phyloP scores from a whole-genome alignment of 2,329 filamentous ascomycete genomes.

The Clarireedia homoeocarpa region DNA sequence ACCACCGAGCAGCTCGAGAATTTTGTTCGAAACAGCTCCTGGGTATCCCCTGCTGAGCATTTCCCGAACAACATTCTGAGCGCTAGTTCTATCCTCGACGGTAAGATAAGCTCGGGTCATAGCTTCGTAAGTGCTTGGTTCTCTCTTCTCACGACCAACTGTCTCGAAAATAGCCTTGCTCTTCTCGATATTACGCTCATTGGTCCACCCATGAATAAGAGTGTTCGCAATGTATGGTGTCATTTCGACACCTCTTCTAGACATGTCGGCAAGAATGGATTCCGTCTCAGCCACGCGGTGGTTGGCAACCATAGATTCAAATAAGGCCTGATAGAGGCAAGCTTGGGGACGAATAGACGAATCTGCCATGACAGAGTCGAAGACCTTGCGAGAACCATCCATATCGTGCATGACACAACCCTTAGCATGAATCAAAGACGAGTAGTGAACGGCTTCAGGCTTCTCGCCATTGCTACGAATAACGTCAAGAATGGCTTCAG shows the following conservation, averaged over 20 bases:
- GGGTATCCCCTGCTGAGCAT: conserved; percentile 90
- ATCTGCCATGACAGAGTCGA: conserved; percentile 70
- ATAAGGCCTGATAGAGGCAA: conserved; percentile 91
- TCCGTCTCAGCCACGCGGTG: conserved; percentile 73
- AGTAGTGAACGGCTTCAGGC: conserved; percentile 91
- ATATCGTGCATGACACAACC: conserved; percentile 93
- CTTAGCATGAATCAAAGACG: conserved; percentile 89
- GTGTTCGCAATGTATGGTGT: conserved; percentile 98
- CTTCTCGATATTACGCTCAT: conserved; percentile 71
- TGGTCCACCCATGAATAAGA: conserved; percentile 92
- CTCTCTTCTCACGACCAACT: conserved; percentile 71
- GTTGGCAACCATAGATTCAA: conserved; percentile 95
- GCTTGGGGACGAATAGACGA: conserved; percentile 63
- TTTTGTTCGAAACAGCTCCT: conserved; percentile 84
- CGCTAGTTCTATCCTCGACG: conserved; percentile 69
- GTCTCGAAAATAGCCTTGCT: conserved; percentile 71
- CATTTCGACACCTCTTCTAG: conserved; percentile 64
- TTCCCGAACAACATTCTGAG: conserved; percentile 75
- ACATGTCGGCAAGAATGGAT: conserved; percentile 69
- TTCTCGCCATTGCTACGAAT: conserved; percentile 68
- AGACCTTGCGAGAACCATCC: conserved; percentile 70
- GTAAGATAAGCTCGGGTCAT: conserved; percentile 93
- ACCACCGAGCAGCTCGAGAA: conserved; percentile 76
- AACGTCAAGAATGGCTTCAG: conserved; percentile 71
- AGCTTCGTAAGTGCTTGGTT: conserved; percentile 96